A percentile compares a stretch with the other conserved stretches of the same genome.
Conservation (phyloP, 495 filamentous ascomycete species). For the Astrothelium subdiscretum region DNA sequence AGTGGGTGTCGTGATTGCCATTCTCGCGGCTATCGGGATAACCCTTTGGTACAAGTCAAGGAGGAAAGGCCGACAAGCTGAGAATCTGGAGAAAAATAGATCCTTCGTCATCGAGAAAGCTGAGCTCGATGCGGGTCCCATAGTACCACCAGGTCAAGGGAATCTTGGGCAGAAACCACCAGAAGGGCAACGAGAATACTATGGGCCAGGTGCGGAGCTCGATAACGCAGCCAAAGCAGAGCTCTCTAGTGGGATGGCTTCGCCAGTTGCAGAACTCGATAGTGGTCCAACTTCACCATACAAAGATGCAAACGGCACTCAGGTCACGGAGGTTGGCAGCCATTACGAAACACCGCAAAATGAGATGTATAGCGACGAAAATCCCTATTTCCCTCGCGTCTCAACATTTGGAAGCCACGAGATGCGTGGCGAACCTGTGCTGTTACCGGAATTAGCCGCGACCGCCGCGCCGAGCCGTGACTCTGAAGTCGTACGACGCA, state of each 20-base stretch:
- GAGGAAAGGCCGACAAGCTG: conserved; percentile 4
- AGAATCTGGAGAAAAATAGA: conserved; percentile 1
- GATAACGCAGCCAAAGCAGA: background rate
- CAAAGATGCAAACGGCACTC: background rate
- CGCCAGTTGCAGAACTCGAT: background rate
- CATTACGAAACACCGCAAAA: background rate
- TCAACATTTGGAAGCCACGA: background rate
- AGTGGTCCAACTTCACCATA: background rate
- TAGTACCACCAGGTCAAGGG: background rate
- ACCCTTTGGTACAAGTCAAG: conserved; percentile 2
- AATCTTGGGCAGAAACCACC: background rate
- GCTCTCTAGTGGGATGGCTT: background rate
- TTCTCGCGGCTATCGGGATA: background rate
- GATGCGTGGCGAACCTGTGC: background rate
- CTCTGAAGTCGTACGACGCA: background rate
- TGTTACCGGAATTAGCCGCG: background rate
- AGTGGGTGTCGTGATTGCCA: background rate
- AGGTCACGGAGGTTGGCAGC: background rate
- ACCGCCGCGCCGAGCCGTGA: background rate
- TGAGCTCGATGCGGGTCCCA: conserved; percentile 18
- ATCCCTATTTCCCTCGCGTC: background rate
- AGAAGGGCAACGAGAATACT: background rate
- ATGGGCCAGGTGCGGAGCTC: background rate
- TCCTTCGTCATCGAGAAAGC: conserved; percentile 19
- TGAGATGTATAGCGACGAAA: background rate